These are phyloP conservation scores for Dictyostelium brefeldianum DNA, from an alignment of 78 protist species.

Conservation along the genomic window DNA sequence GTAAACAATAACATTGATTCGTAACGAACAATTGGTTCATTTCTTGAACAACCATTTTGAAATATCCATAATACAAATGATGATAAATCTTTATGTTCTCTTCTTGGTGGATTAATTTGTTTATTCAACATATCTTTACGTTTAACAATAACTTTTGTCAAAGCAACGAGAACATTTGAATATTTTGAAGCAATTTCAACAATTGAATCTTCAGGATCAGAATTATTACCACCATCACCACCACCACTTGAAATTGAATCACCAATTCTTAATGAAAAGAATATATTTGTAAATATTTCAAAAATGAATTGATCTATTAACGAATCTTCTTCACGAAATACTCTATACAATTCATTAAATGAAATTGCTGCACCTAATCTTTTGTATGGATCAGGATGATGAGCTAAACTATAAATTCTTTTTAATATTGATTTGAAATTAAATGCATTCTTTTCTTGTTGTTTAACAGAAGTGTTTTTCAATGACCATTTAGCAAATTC, in stretches of 20 bases:
- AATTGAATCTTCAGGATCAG: constrained; percentile 18
- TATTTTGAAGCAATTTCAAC: constrained; percentile 41
- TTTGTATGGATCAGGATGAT: constrained; percentile 76
- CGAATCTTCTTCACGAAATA: constrained; percentile 50
- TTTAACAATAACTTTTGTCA: constrained; percentile 43
- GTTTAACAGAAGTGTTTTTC: constrained; percentile 29
- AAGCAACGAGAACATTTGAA: constrained; percentile 21
- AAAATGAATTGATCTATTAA: constrained; percentile 65
- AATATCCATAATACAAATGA: constrained; percentile 67
- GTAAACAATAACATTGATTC: constrained; percentile 32
- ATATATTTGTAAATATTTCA: constrained; percentile 48
- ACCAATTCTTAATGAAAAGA: constrained; percentile 36
- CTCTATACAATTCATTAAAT: constrained; percentile 32
- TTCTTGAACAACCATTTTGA: constrained; percentile 15
- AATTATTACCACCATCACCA: background rate
- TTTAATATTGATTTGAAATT: constrained; percentile 76
- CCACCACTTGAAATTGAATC: background rate
- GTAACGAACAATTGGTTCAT: constrained; percentile 29
- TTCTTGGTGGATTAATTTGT: constrained; percentile 1
- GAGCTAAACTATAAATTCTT: constrained; percentile 71
- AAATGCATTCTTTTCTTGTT: constrained; percentile 25
- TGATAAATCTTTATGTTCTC: constrained; percentile 69
- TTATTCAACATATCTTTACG: constrained; percentile 20
- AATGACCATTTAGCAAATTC: constrained; percentile 86
- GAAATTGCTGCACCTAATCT: constrained; percentile 86